These are phyloP conservation scores for Teunomyces barrocoloradensis DNA, from an alignment of 805 yeast genomes.

Conservation along the genomic window DNA sequence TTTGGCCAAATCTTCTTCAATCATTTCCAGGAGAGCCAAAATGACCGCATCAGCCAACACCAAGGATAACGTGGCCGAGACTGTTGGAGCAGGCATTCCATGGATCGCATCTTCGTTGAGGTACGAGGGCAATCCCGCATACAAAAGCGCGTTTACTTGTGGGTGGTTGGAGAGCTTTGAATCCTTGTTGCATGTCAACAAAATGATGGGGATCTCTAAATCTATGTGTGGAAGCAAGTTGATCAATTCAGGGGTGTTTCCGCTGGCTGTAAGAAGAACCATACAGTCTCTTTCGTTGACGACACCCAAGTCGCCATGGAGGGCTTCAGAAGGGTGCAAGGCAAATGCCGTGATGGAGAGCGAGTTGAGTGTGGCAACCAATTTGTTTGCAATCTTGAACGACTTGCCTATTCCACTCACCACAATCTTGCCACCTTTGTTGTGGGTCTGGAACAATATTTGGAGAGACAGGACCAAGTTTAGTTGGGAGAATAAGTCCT, in stretches of 20 bases:
- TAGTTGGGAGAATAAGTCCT: conserved; percentile 43
- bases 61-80: conserved; percentile 74
- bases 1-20: conserved; percentile 52
- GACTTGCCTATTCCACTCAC: conserved; percentile 86
- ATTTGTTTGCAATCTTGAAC: conserved; percentile 71
- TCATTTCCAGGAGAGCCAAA: conserved; percentile 67
- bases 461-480: conserved; percentile 45
- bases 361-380: conserved; percentile 81
- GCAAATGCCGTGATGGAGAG: conserved; percentile 64
- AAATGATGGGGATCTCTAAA: conserved; percentile 48
- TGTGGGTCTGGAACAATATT: conserved; percentile 26
- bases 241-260: conserved; percentile 76
- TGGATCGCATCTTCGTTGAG: conserved; percentile 62
- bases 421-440: conserved; percentile 63
- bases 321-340: conserved; percentile 82
- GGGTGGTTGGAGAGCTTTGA: conserved; percentile 54
- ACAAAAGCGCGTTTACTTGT: conserved; percentile 51
- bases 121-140: conserved; percentile 58
- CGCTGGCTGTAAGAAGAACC: conserved; percentile 73
- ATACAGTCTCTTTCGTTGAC: conserved; percentile 55
- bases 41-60: conserved; percentile 77
- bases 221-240: conserved; percentile 59
- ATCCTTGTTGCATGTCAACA: conserved; percentile 61
- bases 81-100: conserved; percentile 86
- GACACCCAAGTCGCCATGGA: conserved; percentile 87